Evolutionary conservation across 2,329 filamentous ascomycete genomes (phyloP), one percentile per base, ranked within the genome.

Genomic region (Fusarium subtropicale): DNA sequence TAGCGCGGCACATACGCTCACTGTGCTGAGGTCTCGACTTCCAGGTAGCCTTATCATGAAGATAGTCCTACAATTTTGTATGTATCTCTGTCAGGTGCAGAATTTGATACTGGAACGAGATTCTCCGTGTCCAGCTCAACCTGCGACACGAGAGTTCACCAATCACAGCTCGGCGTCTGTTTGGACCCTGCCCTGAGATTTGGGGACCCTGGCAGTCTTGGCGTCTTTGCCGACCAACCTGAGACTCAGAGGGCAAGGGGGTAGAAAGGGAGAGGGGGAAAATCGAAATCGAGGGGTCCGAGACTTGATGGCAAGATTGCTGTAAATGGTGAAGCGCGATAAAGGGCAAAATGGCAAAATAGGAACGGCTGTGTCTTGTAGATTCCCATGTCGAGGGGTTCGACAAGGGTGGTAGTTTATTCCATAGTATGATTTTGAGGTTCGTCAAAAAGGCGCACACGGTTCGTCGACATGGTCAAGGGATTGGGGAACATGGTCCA

Each of bases 91-190:
- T 28, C 41, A 68, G 67, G 54, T 70, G 66, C 68, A 71, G 53
- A 63, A 45, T 59, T 66, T 48, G 64, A 71, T 54, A 69, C 64
- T 62, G 68, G 68, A 71, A 71, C 47, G 56, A 71, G 64, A 71
- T 71, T 71, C 53, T 71, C 68, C 68, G 68, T 71, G 68, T 71
- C 68, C 64, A 71, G 67, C 67, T 61, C 69, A 74, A 72, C 71
- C 71, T 74, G 71, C 71, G 69, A 74, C 69, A 60, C 51, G 58
- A 59, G 45, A 56, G 61, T 60, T 46, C 31, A 47, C 69, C 64
- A 72, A 71, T 74, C 55, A 74, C 60, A 41, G 34, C 48, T 22
- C 24, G 18, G 10, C 59, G 60, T 64, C 18, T 53, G 50, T 22
- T 41, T 52, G 34, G 33, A 41, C 48, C 48, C 48, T 52, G 24